A percentile compares a stretch with the other conserved stretches of the same genome.
These are phyloP conservation scores for Blastocystis sp. DNA, from an alignment of 352 stramenopile genomes.

Conservation along the genomic window DNA sequence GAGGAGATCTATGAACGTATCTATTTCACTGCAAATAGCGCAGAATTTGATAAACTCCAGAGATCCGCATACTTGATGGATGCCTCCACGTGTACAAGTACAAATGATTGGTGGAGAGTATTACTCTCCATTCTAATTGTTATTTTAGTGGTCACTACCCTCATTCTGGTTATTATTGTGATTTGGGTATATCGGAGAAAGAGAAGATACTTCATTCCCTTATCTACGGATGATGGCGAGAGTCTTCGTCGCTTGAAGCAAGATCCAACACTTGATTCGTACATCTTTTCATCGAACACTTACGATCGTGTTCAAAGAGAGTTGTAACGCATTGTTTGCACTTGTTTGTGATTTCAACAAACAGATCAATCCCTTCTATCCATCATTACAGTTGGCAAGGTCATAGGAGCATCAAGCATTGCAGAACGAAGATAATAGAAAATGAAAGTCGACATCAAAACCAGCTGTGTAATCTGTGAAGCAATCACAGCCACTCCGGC, in stretches of 20 bases:
- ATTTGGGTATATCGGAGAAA: neutral
- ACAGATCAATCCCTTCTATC: slow-evolving; percentile 52
- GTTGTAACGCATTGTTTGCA: no score
- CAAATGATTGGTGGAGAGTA: neutral
- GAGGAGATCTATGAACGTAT: neutral
- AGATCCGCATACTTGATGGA: neutral
- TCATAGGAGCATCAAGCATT: slow-evolving; percentile 38
- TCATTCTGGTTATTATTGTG: neutral
- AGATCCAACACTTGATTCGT: no score
- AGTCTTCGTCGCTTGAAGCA: neutral
- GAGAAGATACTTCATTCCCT: neutral
- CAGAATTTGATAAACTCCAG: neutral
- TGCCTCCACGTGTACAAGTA: neutral
- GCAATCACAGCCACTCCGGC: slow-evolving; percentile 72
- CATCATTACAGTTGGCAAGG: slow-evolving; percentile 38
- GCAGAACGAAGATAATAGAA: slow-evolving; percentile 58
- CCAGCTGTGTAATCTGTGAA: slow-evolving; percentile 94
- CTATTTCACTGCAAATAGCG: neutral
- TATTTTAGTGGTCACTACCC: neutral
- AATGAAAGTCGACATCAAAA: slow-evolving; percentile 97
- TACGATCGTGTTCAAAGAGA: neutral
- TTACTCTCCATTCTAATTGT: neutral
- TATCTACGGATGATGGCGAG: slow-evolving; percentile 11
- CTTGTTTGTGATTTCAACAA: slow-evolving; percentile 32
- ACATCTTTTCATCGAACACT: neutral